Evolutionary conservation across 2,329 filamentous ascomycete species (phyloP).

Genomic region (Colletotrichum somersetense): DNA sequence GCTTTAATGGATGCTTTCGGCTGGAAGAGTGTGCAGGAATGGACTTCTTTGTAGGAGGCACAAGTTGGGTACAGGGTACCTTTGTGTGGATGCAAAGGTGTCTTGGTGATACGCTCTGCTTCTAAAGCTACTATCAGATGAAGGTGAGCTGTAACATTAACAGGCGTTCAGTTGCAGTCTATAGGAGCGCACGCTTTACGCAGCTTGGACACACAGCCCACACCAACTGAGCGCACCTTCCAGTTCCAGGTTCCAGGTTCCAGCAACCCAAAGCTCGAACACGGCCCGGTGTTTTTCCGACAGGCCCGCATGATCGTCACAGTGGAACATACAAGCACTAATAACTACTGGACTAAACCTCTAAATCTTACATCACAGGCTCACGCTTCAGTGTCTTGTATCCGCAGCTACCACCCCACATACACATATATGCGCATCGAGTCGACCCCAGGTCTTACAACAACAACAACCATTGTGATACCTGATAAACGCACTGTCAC

Average conservation of each 20-base stretch:
- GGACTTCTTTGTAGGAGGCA: background rate
- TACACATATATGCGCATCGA: slow-evolving; percentile 9
- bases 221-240: slow-evolving; percentile 13
- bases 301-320: background rate
- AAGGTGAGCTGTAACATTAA: slow-evolving; percentile 23
- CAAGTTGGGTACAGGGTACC: background rate
- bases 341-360: slow-evolving; percentile 7
- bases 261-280: slow-evolving; percentile 27
- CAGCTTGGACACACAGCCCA: slow-evolving; percentile 35
- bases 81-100: background rate
- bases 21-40: slow-evolving; percentile 14
- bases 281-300: slow-evolving; percentile 39
- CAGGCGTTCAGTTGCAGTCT: slow-evolving; percentile 24
- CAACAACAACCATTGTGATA: background rate
- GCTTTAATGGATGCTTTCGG: slow-evolving; percentile 23
- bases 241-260: slow-evolving; percentile 41
- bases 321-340: background rate
- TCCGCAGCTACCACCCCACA: slow-evolving; percentile 22
- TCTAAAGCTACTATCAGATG: slow-evolving; percentile 30
- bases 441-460: background rate
- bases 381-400: slow-evolving; percentile 14
- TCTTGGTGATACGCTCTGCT: slow-evolving; percentile 10
- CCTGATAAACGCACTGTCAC: background rate
- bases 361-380: slow-evolving; percentile 22
- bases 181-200: slow-evolving; percentile 37